Evolutionary conservation across 2,329 filamentous ascomycete genomes (phyloP), one percentile per base, ranked within the genome.

Genomic region (Aspergillus oerlinghausenensis): DNA sequence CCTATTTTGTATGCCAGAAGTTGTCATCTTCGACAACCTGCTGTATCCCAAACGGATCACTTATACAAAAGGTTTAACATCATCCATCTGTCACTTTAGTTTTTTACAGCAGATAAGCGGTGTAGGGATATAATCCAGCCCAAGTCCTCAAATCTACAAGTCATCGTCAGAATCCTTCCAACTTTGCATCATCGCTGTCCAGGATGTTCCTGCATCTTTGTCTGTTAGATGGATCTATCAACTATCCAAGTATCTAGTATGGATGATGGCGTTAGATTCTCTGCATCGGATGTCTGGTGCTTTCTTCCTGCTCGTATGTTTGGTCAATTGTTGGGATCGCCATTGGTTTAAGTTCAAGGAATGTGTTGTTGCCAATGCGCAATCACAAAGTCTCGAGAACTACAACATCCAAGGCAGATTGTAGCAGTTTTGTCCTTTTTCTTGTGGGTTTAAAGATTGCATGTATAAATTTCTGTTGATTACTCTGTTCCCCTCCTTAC

Each of bases 281-380:
- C 49, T 54, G 57, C 54, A 56, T 29, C 51, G 43, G 57, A 55
- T 55, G 52, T 55, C 55, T 45, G 50, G 48, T 10, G 19, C 29
- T 45, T 17, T 47, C 40, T 55, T 60, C 55, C 55, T 7, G 8
- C n/a, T 21, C n/a, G 11, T 45, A 3, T 45, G 21, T 19, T 45
- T 45, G 42, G 42, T 11, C 23, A 21, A 47, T 26, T 14, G 14
- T 7, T 26, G 10, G 5, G 21, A 47, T 47, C 43, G 19, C 11
- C 23, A 14, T 47, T 14, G 21, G 10, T 47, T 47, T 47, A 14
- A 47, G 43, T 47, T 47, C 21, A 25, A 47, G n/a, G 43, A 25
- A n/a, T n/a, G n/a, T 26, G 10, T 17, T 17, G 43, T 25, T 14
- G 4, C 43, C 23, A 11, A 17, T 4, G 11, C 14, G 23, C 43